Base-by-base conservation (phyloP, 202 grass and related monocot species). In the Setaria viridis region DNA sequence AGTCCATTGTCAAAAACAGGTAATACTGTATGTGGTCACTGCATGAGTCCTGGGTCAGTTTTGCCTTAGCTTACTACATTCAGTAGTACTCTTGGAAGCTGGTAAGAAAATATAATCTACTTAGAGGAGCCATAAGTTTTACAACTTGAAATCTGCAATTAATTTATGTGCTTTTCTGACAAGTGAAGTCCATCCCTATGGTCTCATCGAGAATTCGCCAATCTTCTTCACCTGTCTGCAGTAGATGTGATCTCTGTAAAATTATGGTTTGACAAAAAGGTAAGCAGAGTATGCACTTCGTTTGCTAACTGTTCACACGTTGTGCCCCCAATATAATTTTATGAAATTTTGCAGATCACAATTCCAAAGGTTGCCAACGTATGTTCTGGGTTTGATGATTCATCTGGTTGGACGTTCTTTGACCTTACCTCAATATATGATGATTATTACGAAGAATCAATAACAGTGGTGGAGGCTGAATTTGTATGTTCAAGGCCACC, bases 221-320 rank as follows among this genome's bases (percentile, higher is more conserved):
- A 90, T 62, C 77, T 98, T 88, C 92, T 95, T 85, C 89, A 87
- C 57, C 74, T 98, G 72, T 80, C 84, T 25, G 85, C 91, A 32
- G 51, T 82, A 51, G 92, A 95, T 9, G 77, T 95, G 72, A 60
- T 95, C 80, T 91, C 87, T 82, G 50, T 98, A 70, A 95, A 91
- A 87, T 71, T 98, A 81, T 98, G 95, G 95, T 88, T 93, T 59
- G 92, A 95, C 83, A 95, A 92, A 80, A 98, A 93, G 92, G 95
- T 88, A 62, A 84, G 70, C 62, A 51, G 8, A 57, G 3, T 59
- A 66, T 67, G 78, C 47, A 56, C 21, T 77, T 53, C 4, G 4
- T 75, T 14, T 33, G 55, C 69, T 79, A 83, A 76, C 25, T 71
- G 58, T 88, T 74, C 34, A 70, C 33, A 46, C 9, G 16, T 68